Conservation (phyloP, 2,329 filamentous ascomycete genomes). For the Colletotrichum spinosum region DNA sequence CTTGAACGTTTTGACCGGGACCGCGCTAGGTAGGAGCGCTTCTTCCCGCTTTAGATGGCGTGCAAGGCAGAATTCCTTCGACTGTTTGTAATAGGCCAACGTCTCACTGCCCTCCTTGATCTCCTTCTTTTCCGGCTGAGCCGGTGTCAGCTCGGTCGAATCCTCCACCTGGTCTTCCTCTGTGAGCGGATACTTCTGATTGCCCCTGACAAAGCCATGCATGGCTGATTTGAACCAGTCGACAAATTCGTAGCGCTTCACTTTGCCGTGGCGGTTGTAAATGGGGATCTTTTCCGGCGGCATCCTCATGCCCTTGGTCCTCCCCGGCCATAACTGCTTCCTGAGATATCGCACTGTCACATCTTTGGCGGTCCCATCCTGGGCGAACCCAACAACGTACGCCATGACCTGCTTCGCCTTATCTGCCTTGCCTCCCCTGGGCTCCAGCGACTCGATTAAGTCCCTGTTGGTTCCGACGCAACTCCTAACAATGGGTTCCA, state of each 20-base stretch:
- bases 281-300: conserved; percentile 83
- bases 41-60: conserved; percentile 93
- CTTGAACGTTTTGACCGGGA: conserved; percentile 79
- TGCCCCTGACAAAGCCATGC: conserved; percentile 73
- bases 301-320: conserved; percentile 87
- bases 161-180: conserved; percentile 85
- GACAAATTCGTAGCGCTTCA: conserved; percentile 79
- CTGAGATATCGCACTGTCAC: conserved; percentile 93
- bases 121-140: conserved; percentile 78
- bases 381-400: conserved; percentile 85
- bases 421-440: conserved; percentile 84
- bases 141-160: conserved; percentile 78
- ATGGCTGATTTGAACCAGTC: conserved; percentile 92
- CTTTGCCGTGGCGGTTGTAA: conserved; percentile 80
- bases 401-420: conserved; percentile 90
- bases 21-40: conserved; percentile 77
- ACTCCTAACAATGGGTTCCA: conserved; percentile 79
- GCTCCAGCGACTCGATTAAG: conserved; percentile 80
- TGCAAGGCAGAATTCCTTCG: conserved; percentile 85
- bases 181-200: conserved; percentile 66
- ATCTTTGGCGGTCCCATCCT: conserved; percentile 92
- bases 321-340: conserved; percentile 83
- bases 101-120: conserved; percentile 82
- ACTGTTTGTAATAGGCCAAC: conserved; percentile 88
- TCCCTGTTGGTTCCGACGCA: conserved; percentile 79